Base-by-base conservation (phyloP, 108 stramenopile genomes). In the Pseudonitzschia delicatissima region DNA sequence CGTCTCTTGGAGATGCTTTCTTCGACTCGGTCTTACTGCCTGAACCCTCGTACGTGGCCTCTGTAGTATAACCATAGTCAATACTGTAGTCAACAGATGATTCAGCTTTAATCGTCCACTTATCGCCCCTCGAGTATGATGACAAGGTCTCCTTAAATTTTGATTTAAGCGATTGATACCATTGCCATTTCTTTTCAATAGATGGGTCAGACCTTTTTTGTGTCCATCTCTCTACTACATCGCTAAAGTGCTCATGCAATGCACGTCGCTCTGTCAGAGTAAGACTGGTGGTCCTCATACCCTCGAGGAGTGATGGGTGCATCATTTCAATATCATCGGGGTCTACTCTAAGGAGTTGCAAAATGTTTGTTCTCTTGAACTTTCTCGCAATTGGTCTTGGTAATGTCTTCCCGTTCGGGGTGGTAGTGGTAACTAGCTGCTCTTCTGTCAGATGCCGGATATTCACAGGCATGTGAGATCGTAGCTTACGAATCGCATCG, bases 261-360 rank as follows among this genome's bases (percentile, higher is more conserved):
- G 80, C 80, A 9, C 80, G 62, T 35, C 72, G 51, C 35, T 81
- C 80, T 11, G 80, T 77, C 47, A 81, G 39, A 40, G 80, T 81
- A 15, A 81, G 42, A 37, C 80, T 76, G 6, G 72, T 71, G n/a
- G 62, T 66, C 40, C 71, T 62, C 64, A 81, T 45, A 32, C 71
- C 59, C 63, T 77, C 76, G 27, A 81, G 40, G 17, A 55, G 45
- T 9, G 80, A 60, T 27, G 70, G 74, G 53, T 81, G 80, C 64
- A 81, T 70, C 12, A 67, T 71, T 35, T 65, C 71, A 45, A 81
- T 62, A 36, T 69, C 64, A 15, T 74, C 49, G 7, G 80, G 80
- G 48, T 77, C 34, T 3, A 69, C 62, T 26, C 80, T 71, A 13
- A 81, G 8, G 2, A 81, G 58, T 39, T 81, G 80, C 21, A 81